These are phyloP conservation scores for Loxodes magnus DNA, from an alignment of 73 alveolate species.

Conservation along the genomic window DNA sequence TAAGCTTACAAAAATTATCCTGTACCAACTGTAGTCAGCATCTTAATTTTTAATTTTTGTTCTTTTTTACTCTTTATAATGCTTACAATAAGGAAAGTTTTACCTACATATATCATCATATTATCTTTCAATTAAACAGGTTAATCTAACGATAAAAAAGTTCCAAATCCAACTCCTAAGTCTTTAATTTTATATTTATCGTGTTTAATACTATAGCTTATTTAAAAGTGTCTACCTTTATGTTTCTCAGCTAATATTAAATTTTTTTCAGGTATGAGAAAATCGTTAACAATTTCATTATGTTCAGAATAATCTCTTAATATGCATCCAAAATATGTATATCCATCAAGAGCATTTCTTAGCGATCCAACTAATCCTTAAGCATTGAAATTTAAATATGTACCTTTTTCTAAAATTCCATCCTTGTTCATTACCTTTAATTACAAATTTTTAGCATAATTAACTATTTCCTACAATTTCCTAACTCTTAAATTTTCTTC, in stretches of 20 bases:
- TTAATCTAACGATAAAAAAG: constrained; percentile 5
- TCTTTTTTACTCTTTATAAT: not conserved
- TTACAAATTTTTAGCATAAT: no score
- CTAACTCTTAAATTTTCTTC: no score
- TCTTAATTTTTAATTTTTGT: constrained; percentile 14
- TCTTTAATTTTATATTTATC: constrained; percentile 21
- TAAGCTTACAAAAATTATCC: constrained; percentile 32
- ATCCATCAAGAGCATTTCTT: constrained; percentile 38
- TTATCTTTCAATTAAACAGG: constrained; percentile 13
- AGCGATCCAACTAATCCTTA: constrained; percentile 30
- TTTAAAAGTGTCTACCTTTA: constrained; percentile 52
- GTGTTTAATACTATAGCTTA: constrained; percentile 15
- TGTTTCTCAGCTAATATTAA: constrained; percentile 34
- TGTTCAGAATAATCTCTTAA: constrained; percentile 7
- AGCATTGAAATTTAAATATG: no score
- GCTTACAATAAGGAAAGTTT: constrained; percentile 10
- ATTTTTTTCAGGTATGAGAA: constrained; percentile 36
- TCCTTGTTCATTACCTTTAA: no score
- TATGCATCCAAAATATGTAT: constrained; percentile 45
- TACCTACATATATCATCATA: constrained; percentile 13
- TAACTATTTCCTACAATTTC: no score
- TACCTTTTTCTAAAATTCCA: no score
- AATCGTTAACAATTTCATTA: constrained; percentile 28
- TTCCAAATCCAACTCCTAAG: constrained; percentile 19
- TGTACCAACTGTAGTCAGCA: constrained; percentile 18